phyloP scores from a whole-genome alignment of 75 land plant species.

The Picea sitchensis region DNA sequence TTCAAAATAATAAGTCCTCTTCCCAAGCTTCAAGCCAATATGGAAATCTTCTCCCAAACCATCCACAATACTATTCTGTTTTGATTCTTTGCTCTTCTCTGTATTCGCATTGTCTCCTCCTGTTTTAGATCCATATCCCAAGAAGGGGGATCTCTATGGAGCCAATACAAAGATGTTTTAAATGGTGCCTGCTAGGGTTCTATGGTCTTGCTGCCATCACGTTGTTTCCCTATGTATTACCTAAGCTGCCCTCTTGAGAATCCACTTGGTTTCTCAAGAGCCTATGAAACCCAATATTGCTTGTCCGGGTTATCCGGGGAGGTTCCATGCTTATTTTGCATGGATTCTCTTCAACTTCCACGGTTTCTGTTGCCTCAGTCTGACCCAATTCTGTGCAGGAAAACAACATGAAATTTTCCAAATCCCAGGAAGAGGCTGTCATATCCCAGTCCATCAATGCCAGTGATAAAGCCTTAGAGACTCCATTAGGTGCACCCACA shows the following conservation, averaged over 20 bases:
- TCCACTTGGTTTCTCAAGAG: constrained; percentile 1
- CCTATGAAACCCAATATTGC: neutral
- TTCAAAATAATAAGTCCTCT: constrained; percentile 40
- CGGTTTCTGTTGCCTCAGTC: neutral
- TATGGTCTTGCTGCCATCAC: neutral
- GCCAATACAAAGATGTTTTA: neutral
- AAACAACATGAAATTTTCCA: neutral
- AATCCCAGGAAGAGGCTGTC: neutral
- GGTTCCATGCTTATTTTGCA: neutral
- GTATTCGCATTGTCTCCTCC: too few species aligned
- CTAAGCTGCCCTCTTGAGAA: neutral
- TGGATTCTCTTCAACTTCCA: neutral
- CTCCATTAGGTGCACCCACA: neutral
- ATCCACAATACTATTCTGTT: neutral
- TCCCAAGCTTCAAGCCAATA: constrained; percentile 67
- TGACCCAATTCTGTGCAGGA: neutral
- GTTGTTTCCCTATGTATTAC: neutral
- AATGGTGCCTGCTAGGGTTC: neutral
- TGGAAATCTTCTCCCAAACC: constrained; percentile 23
- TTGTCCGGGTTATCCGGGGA: neutral
- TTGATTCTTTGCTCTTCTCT: neutral
- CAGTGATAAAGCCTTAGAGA: neutral
- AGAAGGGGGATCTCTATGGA: neutral
- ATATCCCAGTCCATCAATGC: neutral
- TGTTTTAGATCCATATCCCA: constrained; percentile 1